A percentile compares a stretch with the other conserved stretches of the same genome.
phyloP scores from a whole-genome alignment of 2,329 filamentous ascomycete genomes.

The Verticillium longisporum region DNA sequence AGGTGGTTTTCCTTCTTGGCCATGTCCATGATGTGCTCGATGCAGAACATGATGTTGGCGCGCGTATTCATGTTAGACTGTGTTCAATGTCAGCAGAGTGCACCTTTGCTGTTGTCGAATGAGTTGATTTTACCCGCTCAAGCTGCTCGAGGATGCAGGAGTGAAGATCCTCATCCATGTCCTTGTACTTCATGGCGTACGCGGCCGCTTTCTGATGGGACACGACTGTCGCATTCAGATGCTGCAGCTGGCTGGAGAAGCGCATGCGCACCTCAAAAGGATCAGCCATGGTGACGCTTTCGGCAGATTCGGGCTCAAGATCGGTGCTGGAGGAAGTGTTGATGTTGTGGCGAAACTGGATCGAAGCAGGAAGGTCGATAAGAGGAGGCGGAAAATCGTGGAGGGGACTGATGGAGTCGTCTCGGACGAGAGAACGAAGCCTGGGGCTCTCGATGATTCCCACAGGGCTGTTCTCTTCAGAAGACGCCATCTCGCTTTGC shows the following conservation, averaged over 20 bases:
- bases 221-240: conserved; percentile 83
- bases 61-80: conserved; percentile 81
- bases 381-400: background rate
- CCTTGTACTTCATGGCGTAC: conserved; percentile 88
- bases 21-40: conserved; percentile 88
- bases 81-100: background rate
- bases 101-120: background rate
- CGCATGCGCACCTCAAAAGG: conserved; percentile 98
- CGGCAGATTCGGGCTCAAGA: background rate
- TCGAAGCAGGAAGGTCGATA: background rate
- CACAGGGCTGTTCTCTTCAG: background rate
- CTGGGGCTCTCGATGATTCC: background rate
- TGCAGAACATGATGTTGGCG: conserved; percentile 99
- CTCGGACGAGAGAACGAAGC: background rate
- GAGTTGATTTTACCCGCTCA: conserved; percentile 55
- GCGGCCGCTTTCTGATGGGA: conserved; percentile 88
- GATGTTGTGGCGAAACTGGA: background rate
- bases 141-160: conserved; percentile 96
- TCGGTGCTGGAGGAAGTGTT: background rate
- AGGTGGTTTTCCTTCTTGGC: conserved; percentile 68
- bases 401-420: background rate
- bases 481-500: background rate
- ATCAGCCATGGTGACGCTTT: conserved; percentile 48
- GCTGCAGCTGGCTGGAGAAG: conserved; percentile 84
- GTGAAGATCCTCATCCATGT: conserved; percentile 95